Evolutionary conservation across 176 grass and related monocot species (phyloP), one percentile per base, ranked within the genome.

Genomic region (Bolboschoenus planiculmis): DNA sequence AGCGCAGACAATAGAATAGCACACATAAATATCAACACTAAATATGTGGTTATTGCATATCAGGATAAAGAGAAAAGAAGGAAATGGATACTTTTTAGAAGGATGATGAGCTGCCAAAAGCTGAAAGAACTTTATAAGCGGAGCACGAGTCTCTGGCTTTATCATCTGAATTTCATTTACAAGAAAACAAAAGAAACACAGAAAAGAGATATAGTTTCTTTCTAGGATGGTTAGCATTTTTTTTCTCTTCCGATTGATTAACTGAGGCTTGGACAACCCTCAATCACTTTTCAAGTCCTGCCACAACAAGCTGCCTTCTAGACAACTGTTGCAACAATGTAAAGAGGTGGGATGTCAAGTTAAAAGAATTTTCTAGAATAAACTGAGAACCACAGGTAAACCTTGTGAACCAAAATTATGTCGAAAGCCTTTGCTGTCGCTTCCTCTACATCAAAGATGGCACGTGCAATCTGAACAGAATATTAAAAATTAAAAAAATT

Each of bases 91-190:
- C 96, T 89, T 95, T 92, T 91, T 99, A 59, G 96, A 99, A 73
- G 96, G 96, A 93, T 99, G 96, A 87, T 93, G 96, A 78, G 87
- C 80, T 65, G 89, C 92, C 79, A 93, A 91, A 95, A 95, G 94
- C 88, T 99, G 96, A 61, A 93, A 87, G 85, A 99, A 95, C 80
- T 87, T 95, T 85, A 99, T 58, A 48, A 99, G 92, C 23, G 92
- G 57, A 57, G 88, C 85, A 55, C 87, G 96, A 56, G 87, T 95
- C 66, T 93, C 89, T 85, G 84, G 54, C 85, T 91, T 93, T 57
- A 99, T 89, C 96, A 91, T 99, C 96, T 99, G 83, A 47, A 93
- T 65, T 76, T 83, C 80, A 51, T 63, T 87, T 77, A 57, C 72
- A 62, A 57, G 27, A 78, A 63, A 86, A 53, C n/a, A 79, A 77